phyloP scores from a whole-genome alignment of 495 filamentous ascomycete genomes.

The Penicillium cataractarum region DNA sequence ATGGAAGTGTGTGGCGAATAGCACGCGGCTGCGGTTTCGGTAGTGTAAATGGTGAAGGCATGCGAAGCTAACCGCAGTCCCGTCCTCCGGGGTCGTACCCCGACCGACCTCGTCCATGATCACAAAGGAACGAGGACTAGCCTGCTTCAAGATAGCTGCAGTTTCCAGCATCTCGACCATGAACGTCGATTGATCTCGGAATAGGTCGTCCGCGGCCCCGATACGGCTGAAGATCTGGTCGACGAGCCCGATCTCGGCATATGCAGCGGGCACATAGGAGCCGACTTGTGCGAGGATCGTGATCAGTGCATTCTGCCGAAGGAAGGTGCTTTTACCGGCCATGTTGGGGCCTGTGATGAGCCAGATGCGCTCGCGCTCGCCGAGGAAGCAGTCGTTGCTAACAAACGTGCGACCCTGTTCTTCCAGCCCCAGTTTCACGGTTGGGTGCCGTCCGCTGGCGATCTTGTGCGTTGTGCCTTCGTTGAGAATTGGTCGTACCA shows the following conservation, averaged over 20 bases:
- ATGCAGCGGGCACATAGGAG: slow-evolving; percentile 85
- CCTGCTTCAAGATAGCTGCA: slow-evolving; percentile 55
- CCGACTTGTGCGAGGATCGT: slow-evolving; percentile 91
- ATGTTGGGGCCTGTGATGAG: slow-evolving; percentile 98
- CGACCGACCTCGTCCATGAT: slow-evolving; percentile 98
- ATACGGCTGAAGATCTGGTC: slow-evolving; percentile 92
- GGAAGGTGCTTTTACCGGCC: slow-evolving; percentile 94
- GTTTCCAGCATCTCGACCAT: slow-evolving; percentile 68
- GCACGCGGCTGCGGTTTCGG: slow-evolving; percentile 72
- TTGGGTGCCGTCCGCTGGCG: slow-evolving; percentile 83
- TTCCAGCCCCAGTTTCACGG: slow-evolving; percentile 79
- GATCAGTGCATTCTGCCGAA: slow-evolving; percentile 93
- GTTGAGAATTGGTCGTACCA: slow-evolving; percentile 74
- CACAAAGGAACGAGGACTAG: slow-evolving; percentile 69
- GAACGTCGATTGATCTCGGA: slow-evolving; percentile 91
- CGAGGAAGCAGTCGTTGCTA: slow-evolving; percentile 83
- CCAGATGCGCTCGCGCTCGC: slow-evolving; percentile 71
- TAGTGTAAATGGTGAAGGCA: slow-evolving; percentile 79
- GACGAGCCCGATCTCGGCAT: slow-evolving; percentile 82
- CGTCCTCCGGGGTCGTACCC: slow-evolving; percentile 91
- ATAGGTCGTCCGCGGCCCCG: slow-evolving; percentile 91
- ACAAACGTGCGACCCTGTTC: slow-evolving; percentile 83
- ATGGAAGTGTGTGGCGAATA: slow-evolving; percentile 98
- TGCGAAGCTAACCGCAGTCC: slow-evolving; percentile 86
- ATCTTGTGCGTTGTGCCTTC: slow-evolving; percentile 62